Evolutionary conservation across 2,329 filamentous ascomycete species (phyloP).

Genomic region (Penicillium italicum): DNA sequence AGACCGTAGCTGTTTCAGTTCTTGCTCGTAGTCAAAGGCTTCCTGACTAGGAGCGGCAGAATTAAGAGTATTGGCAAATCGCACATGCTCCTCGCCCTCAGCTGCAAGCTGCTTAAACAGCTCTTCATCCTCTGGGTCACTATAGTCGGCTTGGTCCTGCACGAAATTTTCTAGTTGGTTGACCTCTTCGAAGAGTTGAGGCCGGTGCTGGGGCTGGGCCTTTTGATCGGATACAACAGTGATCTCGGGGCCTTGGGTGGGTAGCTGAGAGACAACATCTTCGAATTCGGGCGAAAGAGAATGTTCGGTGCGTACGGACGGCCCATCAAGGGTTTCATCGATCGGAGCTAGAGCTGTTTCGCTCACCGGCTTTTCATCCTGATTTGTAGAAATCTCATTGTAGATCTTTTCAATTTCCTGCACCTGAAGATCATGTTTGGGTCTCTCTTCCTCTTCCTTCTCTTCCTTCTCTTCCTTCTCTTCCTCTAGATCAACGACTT

Average conservation of each 20-base stretch:
- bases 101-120: conserved; percentile 79
- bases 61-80: conserved; percentile 85
- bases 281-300: conserved; percentile 52
- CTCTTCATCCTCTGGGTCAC: conserved; percentile 89
- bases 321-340: neutral
- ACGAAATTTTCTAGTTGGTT: conserved; percentile 27
- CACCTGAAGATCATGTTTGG: neutral
- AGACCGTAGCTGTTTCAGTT: conserved; percentile 79
- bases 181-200: conserved; percentile 8
- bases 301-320: conserved; percentile 17
- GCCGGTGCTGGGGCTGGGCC: neutral
- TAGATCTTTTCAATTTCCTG: conserved; percentile 2
- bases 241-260: conserved; percentile 9
- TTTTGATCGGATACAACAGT: conserved; percentile 25
- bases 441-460: neutral
- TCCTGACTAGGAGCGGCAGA: conserved; percentile 67
- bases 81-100: conserved; percentile 89
- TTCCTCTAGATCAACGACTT: conserved; percentile 33
- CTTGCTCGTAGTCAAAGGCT: conserved; percentile 75
- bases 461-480: conserved; percentile 9
- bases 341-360: neutral
- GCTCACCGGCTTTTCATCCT: neutral
- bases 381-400: neutral
- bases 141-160: conserved; percentile 61
- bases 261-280: conserved; percentile 42